phyloP scores from a whole-genome alignment of 1,284 basidiomycete genomes.

The Blastosporella zonata region DNA sequence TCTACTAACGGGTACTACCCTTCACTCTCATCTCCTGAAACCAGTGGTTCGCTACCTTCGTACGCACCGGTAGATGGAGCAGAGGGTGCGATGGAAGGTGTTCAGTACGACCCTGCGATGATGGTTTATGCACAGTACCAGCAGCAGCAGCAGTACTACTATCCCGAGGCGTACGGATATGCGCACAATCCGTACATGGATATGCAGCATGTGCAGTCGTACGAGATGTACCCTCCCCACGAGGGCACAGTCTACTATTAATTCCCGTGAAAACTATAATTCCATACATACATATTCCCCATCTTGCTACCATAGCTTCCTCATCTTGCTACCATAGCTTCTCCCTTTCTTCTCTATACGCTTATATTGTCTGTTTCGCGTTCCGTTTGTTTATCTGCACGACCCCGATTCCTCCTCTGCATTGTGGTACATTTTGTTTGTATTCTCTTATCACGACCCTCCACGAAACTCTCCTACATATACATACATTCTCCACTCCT shows the following conservation, averaged over 20 bases:
- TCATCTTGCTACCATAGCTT: constrained; percentile 9
- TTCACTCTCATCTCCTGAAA: constrained; percentile 21
- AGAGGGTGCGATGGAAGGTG: constrained; percentile 19
- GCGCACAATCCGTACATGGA: constrained; percentile 60
- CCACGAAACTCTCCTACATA: constrained; percentile 1
- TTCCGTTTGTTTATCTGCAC: neutral
- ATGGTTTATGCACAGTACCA: constrained; percentile 55
- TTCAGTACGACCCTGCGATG: constrained; percentile 26
- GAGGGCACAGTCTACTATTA: constrained; percentile 62
- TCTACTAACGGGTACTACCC: constrained; percentile 30
- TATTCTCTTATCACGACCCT: constrained; percentile 17
- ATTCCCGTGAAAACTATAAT: constrained; percentile 17
- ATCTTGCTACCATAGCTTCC: constrained; percentile 10
- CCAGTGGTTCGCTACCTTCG: constrained; percentile 20
- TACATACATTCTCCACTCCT: constrained; percentile 8
- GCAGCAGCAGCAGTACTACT: constrained; percentile 58
- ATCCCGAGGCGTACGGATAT: constrained; percentile 58
- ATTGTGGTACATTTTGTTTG: constrained; percentile 19
- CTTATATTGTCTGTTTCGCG: constrained; percentile 3
- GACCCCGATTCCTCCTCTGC: constrained; percentile 11
- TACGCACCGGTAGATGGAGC: constrained; percentile 28
- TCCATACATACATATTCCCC: constrained; percentile 12
- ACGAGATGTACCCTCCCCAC: constrained; percentile 60
- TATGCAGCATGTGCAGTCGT: constrained; percentile 58
- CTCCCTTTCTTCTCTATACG: neutral